A percentile compares a stretch with the other conserved stretches of the same genome.
phyloP scores from a whole-genome alignment of 371 early-diverging fungal species.

The Lichtheimia ornata region DNA sequence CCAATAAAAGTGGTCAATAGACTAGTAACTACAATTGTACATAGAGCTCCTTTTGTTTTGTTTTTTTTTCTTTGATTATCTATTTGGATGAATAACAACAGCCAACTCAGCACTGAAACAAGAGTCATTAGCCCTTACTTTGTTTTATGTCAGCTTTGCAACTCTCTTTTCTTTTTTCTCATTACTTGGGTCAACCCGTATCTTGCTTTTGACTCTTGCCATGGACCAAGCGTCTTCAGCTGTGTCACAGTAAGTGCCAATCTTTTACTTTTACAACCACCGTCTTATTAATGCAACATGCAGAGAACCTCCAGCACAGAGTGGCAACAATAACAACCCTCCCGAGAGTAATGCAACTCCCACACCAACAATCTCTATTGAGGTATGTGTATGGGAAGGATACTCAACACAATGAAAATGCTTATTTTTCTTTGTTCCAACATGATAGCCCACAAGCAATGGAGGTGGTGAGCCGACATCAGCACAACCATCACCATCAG shows the following conservation, averaged over 20 bases:
- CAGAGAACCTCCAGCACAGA: not conserved
- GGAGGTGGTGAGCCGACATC: too few relatives aligned
- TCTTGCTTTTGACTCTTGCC: not conserved
- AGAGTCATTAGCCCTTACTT: not conserved
- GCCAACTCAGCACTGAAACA: slow-evolving; percentile 3
- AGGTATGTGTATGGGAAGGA: not conserved
- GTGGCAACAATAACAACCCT: not conserved
- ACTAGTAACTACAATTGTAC: too few relatives aligned
- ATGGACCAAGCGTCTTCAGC: not conserved
- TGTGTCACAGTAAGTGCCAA: not conserved
- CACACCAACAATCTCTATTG: not conserved
- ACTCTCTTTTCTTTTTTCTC: not conserved
- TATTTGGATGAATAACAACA: not conserved
- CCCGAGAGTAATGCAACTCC: not conserved
- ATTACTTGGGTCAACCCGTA: not conserved
- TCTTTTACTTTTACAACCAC: not conserved
- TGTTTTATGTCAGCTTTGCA: not conserved
- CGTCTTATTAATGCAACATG: not conserved
- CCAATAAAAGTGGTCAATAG: not conserved
- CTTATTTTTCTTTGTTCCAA: too few relatives aligned
- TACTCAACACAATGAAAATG: not conserved
- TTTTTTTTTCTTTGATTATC: too few relatives aligned
- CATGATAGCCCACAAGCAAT: too few relatives aligned
- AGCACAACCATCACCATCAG: too few relatives aligned
- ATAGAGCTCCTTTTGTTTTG: too few relatives aligned